phyloP scores from a whole-genome alignment of 2,329 filamentous ascomycete genomes.

The Neofusicoccum sp. region DNA sequence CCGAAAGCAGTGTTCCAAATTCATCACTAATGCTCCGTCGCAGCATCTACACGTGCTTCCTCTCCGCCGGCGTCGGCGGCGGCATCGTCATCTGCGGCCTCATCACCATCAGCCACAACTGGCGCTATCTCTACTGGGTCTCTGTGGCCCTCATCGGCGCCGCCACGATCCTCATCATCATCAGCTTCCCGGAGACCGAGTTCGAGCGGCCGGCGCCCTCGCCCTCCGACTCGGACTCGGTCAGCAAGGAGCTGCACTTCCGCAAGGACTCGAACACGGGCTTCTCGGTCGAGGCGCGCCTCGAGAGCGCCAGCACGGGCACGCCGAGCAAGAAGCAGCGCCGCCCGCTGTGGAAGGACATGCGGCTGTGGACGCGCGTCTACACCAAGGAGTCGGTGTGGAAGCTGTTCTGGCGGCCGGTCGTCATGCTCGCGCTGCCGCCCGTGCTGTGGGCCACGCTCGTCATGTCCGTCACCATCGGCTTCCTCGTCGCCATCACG shows the following conservation, averaged over 20 bases:
- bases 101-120: slow-evolving; percentile 50
- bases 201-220: slow-evolving; percentile 37
- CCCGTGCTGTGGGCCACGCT: slow-evolving; percentile 57
- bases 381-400: slow-evolving; percentile 49
- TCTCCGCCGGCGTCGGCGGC: slow-evolving; percentile 27
- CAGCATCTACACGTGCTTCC: slow-evolving; percentile 27
- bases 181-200: slow-evolving; percentile 57
- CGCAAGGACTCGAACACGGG: not conserved
- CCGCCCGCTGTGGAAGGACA: slow-evolving; percentile 24
- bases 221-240: slow-evolving; percentile 1
- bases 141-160: slow-evolving; percentile 51
- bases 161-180: slow-evolving; percentile 48
- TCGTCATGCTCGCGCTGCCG: slow-evolving; percentile 52
- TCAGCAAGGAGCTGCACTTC: not conserved
- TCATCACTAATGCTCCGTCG: not conserved
- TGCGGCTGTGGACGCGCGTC: slow-evolving; percentile 43
- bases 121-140: slow-evolving; percentile 55
- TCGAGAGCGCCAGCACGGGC: slow-evolving; percentile 20
- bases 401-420: slow-evolving; percentile 51
- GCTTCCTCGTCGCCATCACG: slow-evolving; percentile 47
- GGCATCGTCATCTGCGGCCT: slow-evolving; percentile 39
- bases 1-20: not conserved
- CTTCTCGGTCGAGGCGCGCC: slow-evolving; percentile 18
- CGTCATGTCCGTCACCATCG: slow-evolving; percentile 55
- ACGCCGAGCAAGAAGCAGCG: not conserved